phyloP scores from a whole-genome alignment of 2,329 filamentous ascomycete genomes.

The Apiospora koreana region DNA sequence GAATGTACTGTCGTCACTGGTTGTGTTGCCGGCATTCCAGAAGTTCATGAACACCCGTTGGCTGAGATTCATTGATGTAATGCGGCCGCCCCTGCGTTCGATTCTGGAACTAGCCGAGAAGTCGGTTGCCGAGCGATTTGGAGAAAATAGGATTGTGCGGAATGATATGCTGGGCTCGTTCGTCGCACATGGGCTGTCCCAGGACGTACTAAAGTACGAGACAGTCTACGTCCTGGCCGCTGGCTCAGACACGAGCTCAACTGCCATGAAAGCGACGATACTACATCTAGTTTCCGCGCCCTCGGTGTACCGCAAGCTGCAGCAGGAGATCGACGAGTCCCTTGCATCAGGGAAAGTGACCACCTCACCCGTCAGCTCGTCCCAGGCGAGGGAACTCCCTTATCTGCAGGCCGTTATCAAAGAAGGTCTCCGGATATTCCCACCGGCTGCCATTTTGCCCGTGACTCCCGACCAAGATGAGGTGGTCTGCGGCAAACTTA shows the following conservation, averaged over 20 bases:
- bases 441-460: neutral
- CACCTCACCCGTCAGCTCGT: neutral
- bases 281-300: neutral
- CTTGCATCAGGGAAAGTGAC: neutral
- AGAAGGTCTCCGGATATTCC: neutral
- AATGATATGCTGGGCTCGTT: slow-evolving; percentile 44
- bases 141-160: slow-evolving; percentile 26
- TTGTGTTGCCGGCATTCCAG: neutral
- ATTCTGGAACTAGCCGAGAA: neutral
- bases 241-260: slow-evolving; percentile 5
- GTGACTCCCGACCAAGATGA: neutral
- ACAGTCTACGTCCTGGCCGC: slow-evolving; percentile 37
- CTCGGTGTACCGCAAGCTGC: neutral
- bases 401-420: slow-evolving; percentile 5
- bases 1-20: neutral
- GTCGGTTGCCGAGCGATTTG: slow-evolving; percentile 28
- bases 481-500: neutral
- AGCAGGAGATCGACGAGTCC: neutral
- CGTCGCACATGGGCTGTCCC: slow-evolving; percentile 39
- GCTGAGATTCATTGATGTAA: neutral
- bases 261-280: neutral
- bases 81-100: neutral
- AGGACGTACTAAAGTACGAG: slow-evolving; percentile 45
- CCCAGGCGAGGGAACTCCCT: neutral
- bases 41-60: neutral